Percentiles rank a stretch among this genome's conserved stretches.
Conservation (phyloP, 352 stramenopile species). For the Lagenidium giganteum region DNA sequence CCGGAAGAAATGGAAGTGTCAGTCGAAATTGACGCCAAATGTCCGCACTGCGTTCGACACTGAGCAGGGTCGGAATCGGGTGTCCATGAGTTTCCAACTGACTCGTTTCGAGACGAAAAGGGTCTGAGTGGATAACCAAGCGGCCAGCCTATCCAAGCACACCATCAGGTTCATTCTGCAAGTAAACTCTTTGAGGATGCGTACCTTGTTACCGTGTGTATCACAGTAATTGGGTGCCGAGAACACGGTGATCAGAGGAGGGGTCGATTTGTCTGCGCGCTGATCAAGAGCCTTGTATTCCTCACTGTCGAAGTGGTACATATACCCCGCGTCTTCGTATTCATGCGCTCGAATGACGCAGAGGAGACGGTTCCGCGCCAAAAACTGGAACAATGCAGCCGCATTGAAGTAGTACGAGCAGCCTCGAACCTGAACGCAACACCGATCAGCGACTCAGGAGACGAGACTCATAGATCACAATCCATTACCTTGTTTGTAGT, state of each 20-base stretch:
- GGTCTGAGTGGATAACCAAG: slow-evolving; percentile 36
- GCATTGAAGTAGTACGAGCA: slow-evolving; percentile 90
- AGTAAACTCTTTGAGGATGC: too few species aligned
- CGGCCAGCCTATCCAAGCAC: slow-evolving; percentile 38
- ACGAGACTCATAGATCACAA: slow-evolving; percentile 1
- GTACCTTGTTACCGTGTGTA: slow-evolving; percentile 61
- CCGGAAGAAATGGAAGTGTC: slow-evolving; percentile 74
- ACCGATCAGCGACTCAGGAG: too few species aligned
- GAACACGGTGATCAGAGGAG: slow-evolving; percentile 92
- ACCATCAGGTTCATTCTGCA: slow-evolving; percentile 1
- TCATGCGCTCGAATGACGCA: slow-evolving; percentile 81
- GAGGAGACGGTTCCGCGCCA: slow-evolving; percentile 57
- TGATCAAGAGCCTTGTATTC: slow-evolving; percentile 40
- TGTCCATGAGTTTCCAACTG: slow-evolving; percentile 44
- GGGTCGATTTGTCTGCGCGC: slow-evolving; percentile 35
- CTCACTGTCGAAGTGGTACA: slow-evolving; percentile 50
- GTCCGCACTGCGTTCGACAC: slow-evolving; percentile 41
- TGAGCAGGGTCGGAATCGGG: slow-evolving; percentile 44
- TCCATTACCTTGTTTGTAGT: slow-evolving; percentile 24
- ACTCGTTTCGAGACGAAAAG: slow-evolving; percentile 48
- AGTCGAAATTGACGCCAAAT: slow-evolving; percentile 72
- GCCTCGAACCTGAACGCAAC: slow-evolving; percentile 38
- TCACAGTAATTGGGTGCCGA: slow-evolving; percentile 96
- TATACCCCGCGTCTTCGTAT: slow-evolving; percentile 64
- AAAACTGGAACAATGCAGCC: slow-evolving; percentile 60